Evolutionary conservation across 140 eudicot genomes (phyloP).

Genomic region (Cichorium intybus): DNA sequence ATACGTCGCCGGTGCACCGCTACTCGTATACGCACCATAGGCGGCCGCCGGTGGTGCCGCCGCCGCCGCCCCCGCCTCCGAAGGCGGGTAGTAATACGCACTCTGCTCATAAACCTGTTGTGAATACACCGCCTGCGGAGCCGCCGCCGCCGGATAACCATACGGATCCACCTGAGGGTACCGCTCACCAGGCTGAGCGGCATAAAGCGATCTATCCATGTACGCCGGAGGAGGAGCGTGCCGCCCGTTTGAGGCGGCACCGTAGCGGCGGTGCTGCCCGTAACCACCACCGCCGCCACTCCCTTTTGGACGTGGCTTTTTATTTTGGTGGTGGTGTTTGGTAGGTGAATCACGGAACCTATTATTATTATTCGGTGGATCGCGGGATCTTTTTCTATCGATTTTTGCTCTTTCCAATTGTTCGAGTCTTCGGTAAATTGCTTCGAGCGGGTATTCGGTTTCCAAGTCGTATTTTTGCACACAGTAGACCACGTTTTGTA

Average conservation of each 20-base stretch:
- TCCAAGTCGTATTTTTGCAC: conserved; percentile 46
- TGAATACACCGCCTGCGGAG: conserved; percentile 25
- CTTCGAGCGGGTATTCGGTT: conserved; percentile 53
- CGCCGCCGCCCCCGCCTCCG: not conserved
- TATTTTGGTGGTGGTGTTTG: conserved; percentile 19
- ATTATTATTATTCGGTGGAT: conserved; percentile 21
- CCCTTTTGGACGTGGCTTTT: conserved; percentile 36
- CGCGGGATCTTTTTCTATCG: conserved; percentile 36
- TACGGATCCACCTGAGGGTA: conserved; percentile 35
- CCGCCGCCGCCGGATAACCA: conserved; percentile 25
- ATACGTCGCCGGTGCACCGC: conserved; percentile 34
- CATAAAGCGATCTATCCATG: conserved; percentile 26
- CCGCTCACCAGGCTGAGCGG: conserved; percentile 26
- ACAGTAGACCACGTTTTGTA: conserved; percentile 42
- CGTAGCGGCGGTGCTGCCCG: conserved; percentile 26
- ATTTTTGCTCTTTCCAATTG: conserved; percentile 46
- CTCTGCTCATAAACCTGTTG: conserved; percentile 37
- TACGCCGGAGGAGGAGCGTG: conserved; percentile 28
- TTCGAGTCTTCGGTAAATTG: conserved; percentile 41
- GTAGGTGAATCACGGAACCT: conserved; percentile 13
- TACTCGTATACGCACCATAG: conserved; percentile 30
- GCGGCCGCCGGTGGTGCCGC: conserved; percentile 15
- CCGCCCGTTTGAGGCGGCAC: conserved; percentile 27
- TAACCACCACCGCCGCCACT: conserved; percentile 33
- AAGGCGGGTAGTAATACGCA: conserved; percentile 38